Percentiles rank a stretch among this genome's conserved stretches.
Evolutionary conservation across 192 early-diverging fungal species (phyloP).

Genomic region (Coemansia sp.): DNA sequence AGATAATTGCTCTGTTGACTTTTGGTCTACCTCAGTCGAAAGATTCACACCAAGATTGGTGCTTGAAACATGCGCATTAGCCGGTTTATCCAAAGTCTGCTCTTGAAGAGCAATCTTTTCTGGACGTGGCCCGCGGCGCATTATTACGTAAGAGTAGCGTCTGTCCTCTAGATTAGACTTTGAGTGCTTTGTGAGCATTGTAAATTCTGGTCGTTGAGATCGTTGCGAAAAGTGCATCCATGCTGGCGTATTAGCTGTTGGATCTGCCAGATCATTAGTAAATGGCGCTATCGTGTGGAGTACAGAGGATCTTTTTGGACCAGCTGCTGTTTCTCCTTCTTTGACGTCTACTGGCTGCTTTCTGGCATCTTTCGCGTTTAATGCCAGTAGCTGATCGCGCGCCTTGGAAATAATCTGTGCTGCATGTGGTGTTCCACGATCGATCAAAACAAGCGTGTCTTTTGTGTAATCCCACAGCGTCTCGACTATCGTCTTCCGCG

Average conservation of each 20-base stretch:
- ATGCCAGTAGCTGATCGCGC: constrained; percentile 63
- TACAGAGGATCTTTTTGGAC: neutral
- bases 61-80: constrained; percentile 1
- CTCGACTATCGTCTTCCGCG: constrained; percentile 65
- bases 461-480: constrained; percentile 77
- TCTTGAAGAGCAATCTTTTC: neutral
- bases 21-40: constrained; percentile 13
- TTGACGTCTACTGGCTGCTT: neutral
- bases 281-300: constrained; percentile 82
- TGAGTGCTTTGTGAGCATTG: constrained; percentile 68
- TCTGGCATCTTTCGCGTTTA: constrained; percentile 5
- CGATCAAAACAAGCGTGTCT: constrained; percentile 79
- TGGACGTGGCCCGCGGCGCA: constrained; percentile 65
- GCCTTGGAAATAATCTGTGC: constrained; percentile 67
- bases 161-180: constrained; percentile 70
- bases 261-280: constrained; percentile 73
- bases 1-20: constrained; percentile 19
- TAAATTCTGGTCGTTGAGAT: constrained; percentile 61
- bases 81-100: neutral
- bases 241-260: constrained; percentile 56
- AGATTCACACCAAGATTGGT: constrained; percentile 15
- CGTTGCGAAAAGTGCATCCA: constrained; percentile 88
- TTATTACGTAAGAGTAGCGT: constrained; percentile 75
- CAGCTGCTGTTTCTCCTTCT: neutral
- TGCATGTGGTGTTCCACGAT: constrained; percentile 76